Evolutionary conservation across 345 rosid species (phyloP), one percentile per base, ranked within the genome.

Genomic region (Citropsis articulata): DNA sequence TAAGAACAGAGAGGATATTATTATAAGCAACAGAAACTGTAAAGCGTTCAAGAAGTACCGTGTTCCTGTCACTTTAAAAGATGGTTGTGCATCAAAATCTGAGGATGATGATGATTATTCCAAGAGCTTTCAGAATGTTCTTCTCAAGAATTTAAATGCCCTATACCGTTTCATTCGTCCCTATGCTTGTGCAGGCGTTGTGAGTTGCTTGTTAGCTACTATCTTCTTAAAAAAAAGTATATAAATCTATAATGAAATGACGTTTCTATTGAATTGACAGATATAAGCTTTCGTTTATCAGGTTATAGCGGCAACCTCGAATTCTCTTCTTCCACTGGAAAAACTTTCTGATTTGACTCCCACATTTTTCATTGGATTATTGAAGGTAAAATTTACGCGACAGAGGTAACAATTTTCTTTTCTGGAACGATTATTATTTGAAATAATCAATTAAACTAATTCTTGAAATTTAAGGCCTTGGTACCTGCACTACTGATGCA

Each of bases 171-270:
- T 83, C 59, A 76, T 81, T 24, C 83, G 86, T 50, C 83, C 83
- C n/a, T 81, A 83, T n/a, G 80, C 86, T 9, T 63, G 80, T 6
- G 73, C 77, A 42, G 83, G 86, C 75, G 80, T 83, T n/a, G 83
- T 83, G 63, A 83, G 85, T 79, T 31, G 7, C 22, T 30, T 5
- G 7, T 56, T 18, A 6, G 7, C 28, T 66, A 27, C 7, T 19
- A 9, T 12, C 67, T 63, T 63, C 67, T 63, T 63, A 8, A 22
- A 36, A 67, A 13, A 6, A 67, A n/a, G 6, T n/a, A 10, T 1
- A 45, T 45, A 45, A 12, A 45, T 45, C 24, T 22, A 9, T 33
- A 21, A 33, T 16, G 2, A 35, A 3, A 72, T 33, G 27, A 12
- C 18, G 1, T 9, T 14, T 56, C 2, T 25, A 19, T 18, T 42